phyloP scores from a whole-genome alignment of 2,329 filamentous ascomycete genomes.

The Metarhizium guizhouense region DNA sequence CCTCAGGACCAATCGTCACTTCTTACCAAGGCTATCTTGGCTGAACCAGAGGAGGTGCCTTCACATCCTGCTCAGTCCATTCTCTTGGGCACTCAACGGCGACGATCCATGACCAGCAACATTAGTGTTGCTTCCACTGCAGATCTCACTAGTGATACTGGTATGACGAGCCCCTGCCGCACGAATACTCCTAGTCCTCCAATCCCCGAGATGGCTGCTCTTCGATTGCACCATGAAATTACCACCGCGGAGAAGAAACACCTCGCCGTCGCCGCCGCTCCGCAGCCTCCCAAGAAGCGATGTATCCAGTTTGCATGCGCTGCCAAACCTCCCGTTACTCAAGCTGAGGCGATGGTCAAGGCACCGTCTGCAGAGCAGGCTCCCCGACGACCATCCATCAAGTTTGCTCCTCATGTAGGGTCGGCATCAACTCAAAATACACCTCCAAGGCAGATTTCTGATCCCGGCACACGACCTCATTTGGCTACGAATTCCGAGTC shows the following conservation, averaged over 20 bases:
- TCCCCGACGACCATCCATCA: conserved; percentile 55
- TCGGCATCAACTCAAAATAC: conserved; percentile 33
- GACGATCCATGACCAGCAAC: conserved; percentile 69
- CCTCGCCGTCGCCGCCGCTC: conserved; percentile 13
- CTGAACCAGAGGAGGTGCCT: conserved; percentile 49
- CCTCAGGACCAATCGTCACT: conserved; percentile 64
- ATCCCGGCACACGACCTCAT: conserved; percentile 5
- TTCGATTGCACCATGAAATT: conserved; percentile 27
- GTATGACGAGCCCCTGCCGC: conserved; percentile 79
- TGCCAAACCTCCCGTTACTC: conserved; percentile 44
- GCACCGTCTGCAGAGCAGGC: conserved; percentile 27
- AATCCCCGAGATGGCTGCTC: conserved; percentile 48
- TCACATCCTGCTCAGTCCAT: conserved; percentile 29
- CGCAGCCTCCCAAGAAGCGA: conserved; percentile 60
- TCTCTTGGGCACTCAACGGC: conserved; percentile 29
- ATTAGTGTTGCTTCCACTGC: conserved; percentile 74
- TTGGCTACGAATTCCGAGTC: conserved; percentile 14
- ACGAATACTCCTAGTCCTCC: conserved; percentile 85
- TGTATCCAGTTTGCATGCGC: conserved; percentile 90
- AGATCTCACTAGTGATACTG: conserved; percentile 91
- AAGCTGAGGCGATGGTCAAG: conserved; percentile 25
- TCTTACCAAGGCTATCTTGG: conserved; percentile 74
- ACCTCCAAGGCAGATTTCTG: conserved; percentile 19
- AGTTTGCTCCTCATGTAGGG: conserved; percentile 59
- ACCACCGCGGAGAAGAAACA: conserved; percentile 15